Evolutionary conservation across 345 rosid species (phyloP), one percentile per base, ranked within the genome.

Genomic region (Reutealis trisperma): DNA sequence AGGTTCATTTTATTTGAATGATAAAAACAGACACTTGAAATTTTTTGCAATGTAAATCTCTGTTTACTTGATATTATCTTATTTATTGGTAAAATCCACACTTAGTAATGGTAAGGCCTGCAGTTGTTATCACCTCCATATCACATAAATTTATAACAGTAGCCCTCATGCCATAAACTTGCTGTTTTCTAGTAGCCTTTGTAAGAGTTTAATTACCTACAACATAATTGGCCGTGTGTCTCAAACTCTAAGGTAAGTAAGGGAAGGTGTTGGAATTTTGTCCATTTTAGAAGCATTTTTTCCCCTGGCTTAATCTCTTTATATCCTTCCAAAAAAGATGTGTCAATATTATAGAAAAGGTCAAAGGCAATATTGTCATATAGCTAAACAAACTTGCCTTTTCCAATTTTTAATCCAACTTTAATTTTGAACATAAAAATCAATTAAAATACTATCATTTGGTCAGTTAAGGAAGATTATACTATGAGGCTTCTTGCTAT

Each of bases 401-500:
- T 79, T 27, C 63, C 73, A 72, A 67, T 59, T 82, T 70, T 47
- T 75, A 64, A 64, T 75, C 32, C 71, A 67, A 25, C 19, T 69
- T 68, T 25, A 71, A 76, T 58, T 63, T 79, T 78, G 52, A 72
- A 76, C 12, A 54, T 64, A 76, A 60, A 37, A 21, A 9, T 57
- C 44, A 70, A n/a, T 52, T 54, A 73, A 54, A 72, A 22, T 44
- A 64, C 44, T 37, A 49, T 60, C 27, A 47, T 65, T 12, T 11
- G n/a, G 22, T 7, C 63, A 61, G 21, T 67, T 15, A 59, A 78
- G 62, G 85, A 74, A 67, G 63, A 67, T 34, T 6, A 14, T 67
- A 85, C 95, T 94, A 94, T 98, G 80, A 88, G n/a, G 85, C 45
- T 90, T 88, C 84, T 83, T 86, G 91, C 85, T 70, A 76, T 89